These are phyloP conservation scores for Gossypium turneri DNA, from an alignment of 345 rosid genomes.

Conservation along the genomic window DNA sequence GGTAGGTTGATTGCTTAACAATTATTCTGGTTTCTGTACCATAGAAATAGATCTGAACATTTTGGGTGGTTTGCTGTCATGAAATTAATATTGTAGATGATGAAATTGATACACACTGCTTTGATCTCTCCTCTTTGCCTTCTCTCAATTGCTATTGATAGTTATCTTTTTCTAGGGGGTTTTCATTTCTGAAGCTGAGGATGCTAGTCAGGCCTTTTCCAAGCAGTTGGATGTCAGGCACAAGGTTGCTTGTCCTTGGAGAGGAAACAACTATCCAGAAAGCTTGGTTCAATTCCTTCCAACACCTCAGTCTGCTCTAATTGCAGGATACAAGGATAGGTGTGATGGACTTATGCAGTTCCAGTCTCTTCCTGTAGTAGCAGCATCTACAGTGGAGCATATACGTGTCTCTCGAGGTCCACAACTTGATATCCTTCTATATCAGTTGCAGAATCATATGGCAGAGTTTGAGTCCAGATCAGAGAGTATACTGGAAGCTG, in stretches of 20 bases:
- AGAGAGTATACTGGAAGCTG: conserved; percentile 50
- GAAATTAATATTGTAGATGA: background rate
- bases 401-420: conserved; percentile 59
- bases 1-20: background rate
- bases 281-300: conserved; percentile 99
- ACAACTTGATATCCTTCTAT: conserved; percentile 69
- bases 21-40: background rate
- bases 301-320: conserved; percentile 86
- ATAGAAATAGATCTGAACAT: background rate
- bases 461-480: conserved; percentile 54
- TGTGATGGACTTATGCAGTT: conserved; percentile 95
- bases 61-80: background rate
- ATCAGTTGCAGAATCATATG: conserved; percentile 52
- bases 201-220: conserved; percentile 57
- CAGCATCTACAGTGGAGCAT: conserved; percentile 66
- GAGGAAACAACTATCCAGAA: conserved; percentile 84
- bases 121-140: conserved; percentile 1
- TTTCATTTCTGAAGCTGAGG: conserved; percentile 48
- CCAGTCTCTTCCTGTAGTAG: conserved; percentile 76
- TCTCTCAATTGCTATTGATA: background rate
- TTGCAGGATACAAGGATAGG: conserved; percentile 96
- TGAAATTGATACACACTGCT: background rate
- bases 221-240: conserved; percentile 86
- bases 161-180: background rate
- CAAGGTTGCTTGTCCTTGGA: conserved; percentile 75